Evolutionary conservation across 805 yeast species (phyloP).

Genomic region (Yarrowia phangngaensis): DNA sequence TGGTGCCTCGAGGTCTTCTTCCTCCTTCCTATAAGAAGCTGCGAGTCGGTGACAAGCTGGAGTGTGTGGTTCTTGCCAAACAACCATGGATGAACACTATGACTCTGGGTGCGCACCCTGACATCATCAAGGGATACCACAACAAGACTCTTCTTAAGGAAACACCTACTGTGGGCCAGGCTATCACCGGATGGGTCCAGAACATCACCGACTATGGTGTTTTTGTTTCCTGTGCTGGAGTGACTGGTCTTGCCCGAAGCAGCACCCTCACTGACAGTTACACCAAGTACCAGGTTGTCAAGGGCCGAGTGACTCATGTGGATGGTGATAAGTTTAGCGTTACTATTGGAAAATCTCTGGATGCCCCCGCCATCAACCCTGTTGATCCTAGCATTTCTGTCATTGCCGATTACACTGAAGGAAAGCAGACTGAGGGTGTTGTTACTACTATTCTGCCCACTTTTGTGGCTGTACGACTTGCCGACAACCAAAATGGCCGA

Average conservation of each 20-base stretch:
- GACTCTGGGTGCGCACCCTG: slow-evolving; percentile 58
- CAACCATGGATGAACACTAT: slow-evolving; percentile 59
- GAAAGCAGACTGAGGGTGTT: slow-evolving; percentile 56
- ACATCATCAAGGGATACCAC: slow-evolving; percentile 60
- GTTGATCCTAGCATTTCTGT: slow-evolving; percentile 52
- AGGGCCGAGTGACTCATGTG: slow-evolving; percentile 68
- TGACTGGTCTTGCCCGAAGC: slow-evolving; percentile 80
- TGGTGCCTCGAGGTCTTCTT: slow-evolving; percentile 37
- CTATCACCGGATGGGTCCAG: slow-evolving; percentile 69
- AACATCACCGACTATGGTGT: slow-evolving; percentile 76
- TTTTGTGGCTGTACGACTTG: slow-evolving; percentile 69
- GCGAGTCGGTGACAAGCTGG: slow-evolving; percentile 55
- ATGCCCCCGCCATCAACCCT: slow-evolving; percentile 53
- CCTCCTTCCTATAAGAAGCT: slow-evolving; percentile 61
- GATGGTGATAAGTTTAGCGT: slow-evolving; percentile 50
- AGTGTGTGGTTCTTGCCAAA: slow-evolving; percentile 61
- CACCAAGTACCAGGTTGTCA: slow-evolving; percentile 55
- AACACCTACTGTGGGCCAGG: slow-evolving; percentile 47
- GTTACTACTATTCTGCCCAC: slow-evolving; percentile 64
- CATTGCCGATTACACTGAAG: slow-evolving; percentile 54
- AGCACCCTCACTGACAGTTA: slow-evolving; percentile 50
- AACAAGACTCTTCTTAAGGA: slow-evolving; percentile 52
- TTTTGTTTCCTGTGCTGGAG: slow-evolving; percentile 76
- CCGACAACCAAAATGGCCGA: slow-evolving; percentile 76
- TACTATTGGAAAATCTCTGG: slow-evolving; percentile 53